phyloP scores from a whole-genome alignment of 129 eudicot species.

The Helichrysum umbraculigerum region DNA sequence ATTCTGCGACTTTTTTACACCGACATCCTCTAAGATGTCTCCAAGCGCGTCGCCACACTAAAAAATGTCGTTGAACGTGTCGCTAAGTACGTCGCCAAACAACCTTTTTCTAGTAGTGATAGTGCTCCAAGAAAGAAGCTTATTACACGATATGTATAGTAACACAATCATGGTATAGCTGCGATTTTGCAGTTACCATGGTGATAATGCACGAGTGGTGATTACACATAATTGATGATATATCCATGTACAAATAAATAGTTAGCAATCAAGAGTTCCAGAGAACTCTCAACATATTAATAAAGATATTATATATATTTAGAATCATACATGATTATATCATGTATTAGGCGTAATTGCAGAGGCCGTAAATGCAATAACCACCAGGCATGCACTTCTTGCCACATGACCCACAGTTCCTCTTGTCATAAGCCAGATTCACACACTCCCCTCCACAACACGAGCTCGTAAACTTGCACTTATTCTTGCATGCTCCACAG shows the following conservation, averaged over 20 bases:
- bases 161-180: no score
- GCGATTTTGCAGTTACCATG: no score
- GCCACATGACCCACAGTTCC: not conserved
- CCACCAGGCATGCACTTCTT: not conserved
- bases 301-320: not conserved
- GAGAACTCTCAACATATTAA: not conserved
- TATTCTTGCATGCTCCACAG: slow-evolving; percentile 71
- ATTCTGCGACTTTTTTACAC: no score
- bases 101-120: no score
- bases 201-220: no score
- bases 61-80: no score
- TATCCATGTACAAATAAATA: not conserved
- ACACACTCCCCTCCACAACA: slow-evolving; percentile 72
- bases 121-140: no score
- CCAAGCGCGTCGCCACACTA: no score
- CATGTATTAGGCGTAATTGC: slow-evolving; percentile 50
- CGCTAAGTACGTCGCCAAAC: no score
- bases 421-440: not conserved
- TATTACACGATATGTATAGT: no score
- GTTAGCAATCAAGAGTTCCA: slow-evolving; percentile 3
- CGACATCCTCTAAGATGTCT: no score
- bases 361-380: not conserved
- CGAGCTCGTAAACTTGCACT: slow-evolving; percentile 44
- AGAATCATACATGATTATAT: not conserved
- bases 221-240: no score